phyloP scores from a whole-genome alignment of 805 yeast species.

The Candida corydali region DNA sequence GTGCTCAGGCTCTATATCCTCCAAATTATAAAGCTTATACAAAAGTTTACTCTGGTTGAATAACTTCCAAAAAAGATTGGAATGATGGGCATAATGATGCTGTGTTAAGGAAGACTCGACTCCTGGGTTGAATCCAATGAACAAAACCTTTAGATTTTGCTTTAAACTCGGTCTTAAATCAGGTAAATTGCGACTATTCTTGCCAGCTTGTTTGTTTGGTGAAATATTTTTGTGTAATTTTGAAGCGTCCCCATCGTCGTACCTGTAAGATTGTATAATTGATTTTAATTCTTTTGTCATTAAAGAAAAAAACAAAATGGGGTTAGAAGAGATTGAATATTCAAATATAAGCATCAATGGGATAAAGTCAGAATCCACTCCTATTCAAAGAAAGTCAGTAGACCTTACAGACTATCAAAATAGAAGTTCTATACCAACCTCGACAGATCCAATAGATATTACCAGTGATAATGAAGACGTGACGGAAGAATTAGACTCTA shows the following conservation, averaged over 20 bases:
- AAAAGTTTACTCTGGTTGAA: slow-evolving; percentile 51
- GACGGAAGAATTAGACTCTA: slow-evolving; percentile 9
- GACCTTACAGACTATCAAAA: slow-evolving; percentile 3
- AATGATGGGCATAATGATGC: slow-evolving; percentile 69
- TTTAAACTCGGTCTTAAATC: slow-evolving; percentile 32
- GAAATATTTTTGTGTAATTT: too few species aligned
- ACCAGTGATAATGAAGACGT: slow-evolving; percentile 1
- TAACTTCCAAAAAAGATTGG: slow-evolving; percentile 67
- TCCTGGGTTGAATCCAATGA: slow-evolving; percentile 75
- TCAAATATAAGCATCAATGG: slow-evolving; percentile 6
- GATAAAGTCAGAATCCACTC: slow-evolving; percentile 6
- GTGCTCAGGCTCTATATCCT: slow-evolving; percentile 12
- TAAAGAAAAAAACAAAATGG: neutral
- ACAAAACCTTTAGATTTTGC: slow-evolving; percentile 36
- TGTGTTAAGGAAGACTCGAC: slow-evolving; percentile 54
- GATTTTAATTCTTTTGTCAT: slow-evolving; percentile 10
- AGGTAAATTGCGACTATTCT: slow-evolving; percentile 9
- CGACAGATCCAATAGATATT: neutral
- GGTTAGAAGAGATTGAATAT: slow-evolving; percentile 1
- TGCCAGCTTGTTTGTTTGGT: slow-evolving; percentile 5
- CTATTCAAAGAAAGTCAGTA: slow-evolving; percentile 5
- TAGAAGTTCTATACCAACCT: neutral
- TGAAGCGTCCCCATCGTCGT: too few species aligned
- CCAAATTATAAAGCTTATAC: slow-evolving; percentile 9
- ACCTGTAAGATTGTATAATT: slow-evolving; percentile 15